Evolutionary conservation across 2,329 filamentous ascomycete genomes (phyloP), one percentile per base, ranked within the genome.

Genomic region (Curvularia spicifera): DNA sequence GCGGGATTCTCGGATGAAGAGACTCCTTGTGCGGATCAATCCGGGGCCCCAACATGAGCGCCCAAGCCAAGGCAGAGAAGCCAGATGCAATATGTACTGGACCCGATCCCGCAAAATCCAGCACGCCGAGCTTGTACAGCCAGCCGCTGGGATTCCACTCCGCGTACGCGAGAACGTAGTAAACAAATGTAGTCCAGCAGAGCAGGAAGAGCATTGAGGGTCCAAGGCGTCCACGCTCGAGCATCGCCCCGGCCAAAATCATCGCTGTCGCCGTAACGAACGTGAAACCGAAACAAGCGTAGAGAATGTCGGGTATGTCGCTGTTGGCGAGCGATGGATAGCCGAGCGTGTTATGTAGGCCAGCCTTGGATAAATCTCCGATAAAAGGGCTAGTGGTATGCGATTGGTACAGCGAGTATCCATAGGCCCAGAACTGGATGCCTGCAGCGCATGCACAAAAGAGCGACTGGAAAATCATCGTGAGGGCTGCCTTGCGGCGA

Each of bases 61-160:
- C 87, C 80, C 91, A 90, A 40, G 89, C 89, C 42, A 92, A 84
- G 10, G 89, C 89, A 20, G 88, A 86, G 57, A 87, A 87, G 35
- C 89, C 89, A 1, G 87, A 90, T 20, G 88, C 85, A 70, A 92
- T 89, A 77, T 92, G 89, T 20, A 92, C 89, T 37, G 89, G 89
- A 12, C 88, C 89, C 45, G 89, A 89, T 44, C 89, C 90, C 33
- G 90, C 89, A 68, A 91, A 92, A 76, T 92, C 89, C 66, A 91
- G 84, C 26, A 87, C 85, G 47, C 87, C 87, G 42, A 91, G 83
- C 20, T 84, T 83, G 76, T 83, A 88, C 28, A 90, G 82, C 88
- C 89, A 92, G 46, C 89, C 89, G 61, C 86, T 87, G 51, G 82
- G 78, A 76, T 91, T 91, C 90, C 89, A 92, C 45, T 89, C 91